A percentile compares a stretch with the other conserved stretches of the same genome.
Conservation (phyloP, 2,329 filamentous ascomycete genomes). For the Phialocephala subalpina region DNA sequence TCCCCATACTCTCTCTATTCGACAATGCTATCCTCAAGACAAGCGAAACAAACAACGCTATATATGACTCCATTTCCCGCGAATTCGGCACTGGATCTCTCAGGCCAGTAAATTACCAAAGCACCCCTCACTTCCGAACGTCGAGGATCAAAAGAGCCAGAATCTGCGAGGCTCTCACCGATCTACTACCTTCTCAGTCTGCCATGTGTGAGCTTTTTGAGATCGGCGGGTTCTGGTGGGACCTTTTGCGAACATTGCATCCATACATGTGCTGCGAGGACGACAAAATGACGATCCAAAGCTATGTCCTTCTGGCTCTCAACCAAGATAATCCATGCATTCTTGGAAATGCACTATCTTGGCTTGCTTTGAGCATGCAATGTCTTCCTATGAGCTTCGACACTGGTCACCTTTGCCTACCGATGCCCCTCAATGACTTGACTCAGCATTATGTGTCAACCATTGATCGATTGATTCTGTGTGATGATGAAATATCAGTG, state of each 20-base stretch:
- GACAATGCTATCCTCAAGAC: slow-evolving; percentile 12
- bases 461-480: slow-evolving; percentile 2
- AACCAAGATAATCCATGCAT: slow-evolving; percentile 13
- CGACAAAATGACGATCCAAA: slow-evolving; percentile 9
- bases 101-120: slow-evolving; percentile 4
- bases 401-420: neutral
- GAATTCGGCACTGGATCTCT: slow-evolving; percentile 7
- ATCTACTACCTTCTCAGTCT: slow-evolving; percentile 6
- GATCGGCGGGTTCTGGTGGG: slow-evolving; percentile 13
- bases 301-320: slow-evolving; percentile 10
- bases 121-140: slow-evolving; percentile 6
- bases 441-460: slow-evolving; percentile 5
- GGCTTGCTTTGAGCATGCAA: slow-evolving; percentile 11
- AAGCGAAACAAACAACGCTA: neutral
- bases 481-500: slow-evolving; percentile 6
- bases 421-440: neutral
- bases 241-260: slow-evolving; percentile 9
- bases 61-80: slow-evolving; percentile 3
- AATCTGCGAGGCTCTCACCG: slow-evolving; percentile 13
- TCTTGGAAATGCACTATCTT: slow-evolving; percentile 13
- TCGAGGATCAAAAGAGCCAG: slow-evolving; percentile 13
- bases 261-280: slow-evolving; percentile 16
- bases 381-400: slow-evolving; percentile 2
- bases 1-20: slow-evolving; percentile 11
- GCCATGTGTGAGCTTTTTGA: slow-evolving; percentile 11